phyloP scores from a whole-genome alignment of 805 yeast species.

The Wickerhamiella alocasiicola region DNA sequence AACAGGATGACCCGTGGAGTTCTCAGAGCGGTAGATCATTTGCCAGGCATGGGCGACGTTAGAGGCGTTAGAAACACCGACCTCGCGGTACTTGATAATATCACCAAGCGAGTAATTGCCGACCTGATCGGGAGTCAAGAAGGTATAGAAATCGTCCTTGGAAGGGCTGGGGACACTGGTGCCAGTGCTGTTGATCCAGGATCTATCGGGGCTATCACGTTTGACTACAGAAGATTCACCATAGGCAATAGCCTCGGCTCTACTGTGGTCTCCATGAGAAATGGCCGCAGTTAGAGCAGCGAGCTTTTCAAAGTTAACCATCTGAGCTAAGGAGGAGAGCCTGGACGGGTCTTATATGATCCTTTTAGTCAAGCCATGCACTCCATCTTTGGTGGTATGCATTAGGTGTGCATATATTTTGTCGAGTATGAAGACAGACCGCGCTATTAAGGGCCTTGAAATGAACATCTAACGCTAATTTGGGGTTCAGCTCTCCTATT shows the following conservation, averaged over 20 bases:
- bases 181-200: slow-evolving; percentile 16
- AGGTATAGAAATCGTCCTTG: slow-evolving; percentile 16
- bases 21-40: slow-evolving; percentile 13
- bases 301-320: slow-evolving; percentile 6
- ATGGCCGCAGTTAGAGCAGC: slow-evolving; percentile 4
- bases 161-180: slow-evolving; percentile 12
- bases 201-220: neutral
- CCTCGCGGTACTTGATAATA: slow-evolving; percentile 12
- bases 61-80: slow-evolving; percentile 13
- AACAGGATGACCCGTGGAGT: slow-evolving; percentile 11
- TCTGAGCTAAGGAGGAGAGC: too few species aligned
- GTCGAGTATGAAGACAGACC: too few species aligned
- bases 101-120: slow-evolving; percentile 9
- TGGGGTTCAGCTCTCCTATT: too few species aligned
- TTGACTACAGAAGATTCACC: neutral
- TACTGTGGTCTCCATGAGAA: neutral
- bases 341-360: too few species aligned
- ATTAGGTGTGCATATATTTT: too few species aligned
- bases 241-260: slow-evolving; percentile 1
- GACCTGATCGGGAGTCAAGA: slow-evolving; percentile 3
- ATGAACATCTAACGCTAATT: too few species aligned
- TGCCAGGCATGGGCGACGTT: slow-evolving; percentile 13
- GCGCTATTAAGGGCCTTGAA: too few species aligned
- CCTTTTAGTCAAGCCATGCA: too few species aligned
- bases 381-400: too few species aligned